Evolutionary conservation across 2,329 filamentous ascomycete species (phyloP).

Genomic region (Akanthomyces uredinophilus): DNA sequence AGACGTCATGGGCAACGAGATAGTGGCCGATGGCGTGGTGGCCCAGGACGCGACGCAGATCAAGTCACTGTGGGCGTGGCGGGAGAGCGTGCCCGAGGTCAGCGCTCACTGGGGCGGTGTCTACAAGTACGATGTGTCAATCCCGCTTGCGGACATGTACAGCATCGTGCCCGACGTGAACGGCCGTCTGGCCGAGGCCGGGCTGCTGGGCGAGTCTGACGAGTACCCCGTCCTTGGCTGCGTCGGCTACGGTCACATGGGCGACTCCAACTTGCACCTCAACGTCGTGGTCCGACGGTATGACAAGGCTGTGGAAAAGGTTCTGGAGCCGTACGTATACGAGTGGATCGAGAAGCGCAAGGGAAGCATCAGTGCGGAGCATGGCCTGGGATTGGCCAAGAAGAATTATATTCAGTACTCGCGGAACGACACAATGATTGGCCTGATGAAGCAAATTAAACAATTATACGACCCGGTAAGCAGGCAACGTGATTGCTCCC

Average conservation of each 20-base stretch:
- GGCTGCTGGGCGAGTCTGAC: conserved; percentile 71
- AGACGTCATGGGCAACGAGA: conserved; percentile 80
- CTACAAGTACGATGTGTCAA: conserved; percentile 98
- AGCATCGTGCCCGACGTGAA: conserved; percentile 80
- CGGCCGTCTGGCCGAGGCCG: conserved; percentile 64
- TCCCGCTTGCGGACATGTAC: conserved; percentile 84
- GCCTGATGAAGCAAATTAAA: conserved; percentile 94
- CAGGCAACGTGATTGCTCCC: conserved; percentile 17
- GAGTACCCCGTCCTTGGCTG: conserved; percentile 78
- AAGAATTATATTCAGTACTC: conserved; percentile 94
- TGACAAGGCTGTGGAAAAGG: conserved; percentile 79
- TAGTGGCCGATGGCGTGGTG: conserved; percentile 83
- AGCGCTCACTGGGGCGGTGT: conserved; percentile 87
- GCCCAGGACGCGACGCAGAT: conserved; percentile 92
- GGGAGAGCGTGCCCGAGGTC: conserved; percentile 87
- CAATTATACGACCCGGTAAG: conserved; percentile 88
- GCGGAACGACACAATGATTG: conserved; percentile 78
- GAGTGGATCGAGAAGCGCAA: conserved; percentile 88
- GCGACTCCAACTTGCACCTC: conserved; percentile 89
- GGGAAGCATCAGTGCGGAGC: conserved; percentile 95
- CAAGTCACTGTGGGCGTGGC: conserved; percentile 80
- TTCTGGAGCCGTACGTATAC: conserved; percentile 91
- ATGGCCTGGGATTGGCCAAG: conserved; percentile 90
- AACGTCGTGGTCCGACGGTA: conserved; percentile 82
- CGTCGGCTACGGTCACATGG: conserved; percentile 98